Evolutionary conservation across 495 filamentous ascomycete species (phyloP).

Genomic region (Penicillium egyptiacum): DNA sequence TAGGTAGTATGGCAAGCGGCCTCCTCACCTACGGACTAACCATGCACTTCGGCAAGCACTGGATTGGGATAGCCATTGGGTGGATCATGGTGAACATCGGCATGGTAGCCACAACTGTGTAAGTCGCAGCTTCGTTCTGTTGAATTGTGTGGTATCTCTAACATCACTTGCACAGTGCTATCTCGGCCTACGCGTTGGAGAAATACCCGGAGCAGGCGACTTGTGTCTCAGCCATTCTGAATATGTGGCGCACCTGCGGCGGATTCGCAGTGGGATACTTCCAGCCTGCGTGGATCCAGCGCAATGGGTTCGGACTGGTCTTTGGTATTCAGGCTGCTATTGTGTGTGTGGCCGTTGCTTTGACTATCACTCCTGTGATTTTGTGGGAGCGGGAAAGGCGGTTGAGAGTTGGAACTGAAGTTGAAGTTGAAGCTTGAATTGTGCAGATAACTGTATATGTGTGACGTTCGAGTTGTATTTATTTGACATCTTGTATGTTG

Average conservation of each 20-base stretch:
- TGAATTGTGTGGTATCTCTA: background rate
- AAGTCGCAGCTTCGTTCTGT: constrained; percentile 7
- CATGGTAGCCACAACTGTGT: constrained; percentile 42
- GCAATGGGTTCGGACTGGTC: constrained; percentile 41
- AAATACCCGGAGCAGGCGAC: constrained; percentile 45
- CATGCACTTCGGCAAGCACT: constrained; percentile 36
- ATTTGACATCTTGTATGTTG: background rate
- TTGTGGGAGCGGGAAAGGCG: constrained; percentile 13
- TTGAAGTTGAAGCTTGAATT: background rate
- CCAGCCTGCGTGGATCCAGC: constrained; percentile 44
- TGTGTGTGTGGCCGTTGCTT: constrained; percentile 29
- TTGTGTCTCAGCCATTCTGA: constrained; percentile 43
- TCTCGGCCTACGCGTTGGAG: constrained; percentile 43
- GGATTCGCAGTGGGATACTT: constrained; percentile 51
- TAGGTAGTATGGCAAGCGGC: constrained; percentile 32
- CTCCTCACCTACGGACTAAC: constrained; percentile 40
- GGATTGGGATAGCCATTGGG: constrained; percentile 42
- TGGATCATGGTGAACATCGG: constrained; percentile 44
- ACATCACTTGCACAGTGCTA: constrained; percentile 24
- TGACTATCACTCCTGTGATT: constrained; percentile 37
- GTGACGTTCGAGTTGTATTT: background rate
- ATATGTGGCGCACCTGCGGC: constrained; percentile 45
- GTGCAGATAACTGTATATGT: constrained; percentile 1
- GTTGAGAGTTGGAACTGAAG: background rate
- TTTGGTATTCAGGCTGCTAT: constrained; percentile 48